Base-by-base conservation (phyloP, 225 moss, liverwort and hornwort species). In the Takakia lepidozioides region DNA sequence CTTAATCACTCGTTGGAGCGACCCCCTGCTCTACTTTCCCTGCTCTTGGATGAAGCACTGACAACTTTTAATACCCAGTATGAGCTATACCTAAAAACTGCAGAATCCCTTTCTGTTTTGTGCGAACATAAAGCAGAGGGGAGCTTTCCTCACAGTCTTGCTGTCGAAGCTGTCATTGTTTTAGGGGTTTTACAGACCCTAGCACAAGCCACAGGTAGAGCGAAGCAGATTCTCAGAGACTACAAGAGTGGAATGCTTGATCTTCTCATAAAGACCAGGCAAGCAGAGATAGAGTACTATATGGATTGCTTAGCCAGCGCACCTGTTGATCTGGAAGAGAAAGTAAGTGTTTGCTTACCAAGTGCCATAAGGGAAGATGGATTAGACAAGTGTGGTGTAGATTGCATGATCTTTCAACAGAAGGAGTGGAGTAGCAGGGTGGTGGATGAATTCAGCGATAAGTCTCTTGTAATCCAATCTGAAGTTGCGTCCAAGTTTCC, bases 271-370 rank as follows among this genome's bases (percentile, higher is more conserved):
- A 80, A 74, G 54, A 74, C 70, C 0, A 55, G 74, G 22, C 80
- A 80, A 28, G 74, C 80, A 0, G 80, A 80, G 50, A 63, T 80
- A 1, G 80, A 74, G 20, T 80, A 74, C 42, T 80, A 80, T 48
- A 80, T 80, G 80, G 80, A 80, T 52, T 74, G 74, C 58, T 52
- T 80, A 47, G 80, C 74, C 3, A 67, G 74, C 2, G 80, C 74
- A 2, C 74, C 80, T 0, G 18, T 61, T 10, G 54, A 51, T 2
- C 58, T 80, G 3, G 80, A 80, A 34, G 70, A 64, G 17, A 74
- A 70, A 43, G 74, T 80, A 1, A 64, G 74, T 35, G 53, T 67
- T 13, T 74, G 48, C 39, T 74, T 80, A 28, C 80, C 80, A 2
- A 80, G 67, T 57, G 80, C 74, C 1, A 80, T 80, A 74, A 74